Evolutionary conservation across 108 stramenopile species (phyloP).

Genomic region (Mayamaea pseudoterrestris): DNA sequence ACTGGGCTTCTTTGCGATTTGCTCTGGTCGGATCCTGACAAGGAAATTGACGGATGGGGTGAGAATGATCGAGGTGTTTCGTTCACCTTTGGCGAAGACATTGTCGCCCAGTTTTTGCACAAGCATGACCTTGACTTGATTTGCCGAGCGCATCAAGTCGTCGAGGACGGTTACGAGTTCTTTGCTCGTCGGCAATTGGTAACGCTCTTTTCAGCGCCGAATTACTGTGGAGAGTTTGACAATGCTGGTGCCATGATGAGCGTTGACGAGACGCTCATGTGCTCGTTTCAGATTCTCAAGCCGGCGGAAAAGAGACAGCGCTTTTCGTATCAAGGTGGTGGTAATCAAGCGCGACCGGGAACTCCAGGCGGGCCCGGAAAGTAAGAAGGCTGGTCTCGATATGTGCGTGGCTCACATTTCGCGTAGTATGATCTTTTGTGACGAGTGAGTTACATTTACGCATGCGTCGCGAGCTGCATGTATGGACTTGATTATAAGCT

Average conservation of each 20-base stretch:
- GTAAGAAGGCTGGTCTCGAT: no score
- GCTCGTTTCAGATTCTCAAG: constrained; percentile 99
- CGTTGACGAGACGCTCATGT: constrained; percentile 99
- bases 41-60: constrained; percentile 99
- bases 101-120: constrained; percentile 94
- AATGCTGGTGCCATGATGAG: constrained; percentile 99
- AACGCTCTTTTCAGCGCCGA: constrained; percentile 96
- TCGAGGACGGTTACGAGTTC: constrained; percentile 99
- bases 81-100: constrained; percentile 99
- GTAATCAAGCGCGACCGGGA: constrained; percentile 12
- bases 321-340: constrained; percentile 78
- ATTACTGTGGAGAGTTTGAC: constrained; percentile 99
- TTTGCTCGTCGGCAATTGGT: constrained; percentile 98
- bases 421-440: no score
- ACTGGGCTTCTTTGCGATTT: constrained; percentile 98
- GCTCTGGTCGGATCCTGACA: constrained; percentile 99
- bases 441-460: no score
- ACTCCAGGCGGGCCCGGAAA: constrained; percentile 11
- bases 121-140: constrained; percentile 98
- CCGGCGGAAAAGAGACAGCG: constrained; percentile 98
- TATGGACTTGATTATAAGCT: no score
- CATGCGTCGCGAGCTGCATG: no score
- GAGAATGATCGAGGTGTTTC: constrained; percentile 99
- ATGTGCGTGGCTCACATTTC: no score
- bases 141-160: constrained; percentile 99